A percentile compares a stretch with the other conserved stretches of the same genome.
Evolutionary conservation across 129 eudicot species (phyloP).

Genomic region (Centaurea solstitialis): DNA sequence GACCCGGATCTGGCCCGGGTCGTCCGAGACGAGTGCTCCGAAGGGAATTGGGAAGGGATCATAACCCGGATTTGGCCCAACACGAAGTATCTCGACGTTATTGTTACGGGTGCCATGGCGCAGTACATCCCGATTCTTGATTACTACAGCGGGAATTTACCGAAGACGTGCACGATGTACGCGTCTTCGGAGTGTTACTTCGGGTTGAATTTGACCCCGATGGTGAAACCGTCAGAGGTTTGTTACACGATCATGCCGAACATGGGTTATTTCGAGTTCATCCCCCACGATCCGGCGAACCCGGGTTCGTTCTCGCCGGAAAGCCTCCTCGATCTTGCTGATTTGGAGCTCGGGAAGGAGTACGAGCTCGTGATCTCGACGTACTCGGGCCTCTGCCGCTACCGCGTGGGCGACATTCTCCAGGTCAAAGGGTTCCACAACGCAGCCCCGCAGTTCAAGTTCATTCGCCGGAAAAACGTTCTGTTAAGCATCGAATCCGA

Average conservation of each 20-base stretch:
- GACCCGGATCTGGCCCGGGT: slow-evolving; percentile 49
- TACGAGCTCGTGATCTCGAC: slow-evolving; percentile 84
- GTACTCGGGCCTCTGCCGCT: slow-evolving; percentile 78
- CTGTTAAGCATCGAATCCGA: slow-evolving; percentile 77
- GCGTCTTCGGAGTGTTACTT: slow-evolving; percentile 88
- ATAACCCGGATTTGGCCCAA: slow-evolving; percentile 84
- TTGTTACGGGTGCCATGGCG: slow-evolving; percentile 90
- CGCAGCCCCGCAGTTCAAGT: slow-evolving; percentile 80
- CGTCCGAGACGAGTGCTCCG: slow-evolving; percentile 53
- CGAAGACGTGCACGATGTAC: slow-evolving; percentile 71
- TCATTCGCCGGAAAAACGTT: slow-evolving; percentile 70
- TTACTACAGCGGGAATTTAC: slow-evolving; percentile 67
- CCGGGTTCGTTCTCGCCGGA: slow-evolving; percentile 45
- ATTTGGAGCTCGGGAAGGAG: slow-evolving; percentile 78
- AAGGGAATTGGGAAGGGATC: slow-evolving; percentile 79
- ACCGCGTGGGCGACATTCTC: slow-evolving; percentile 85
- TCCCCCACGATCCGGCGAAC: slow-evolving; percentile 63
- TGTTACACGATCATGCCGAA: slow-evolving; percentile 87
- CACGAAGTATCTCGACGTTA: slow-evolving; percentile 76
- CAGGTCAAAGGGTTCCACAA: slow-evolving; percentile 74
- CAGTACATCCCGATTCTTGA: slow-evolving; percentile 82
- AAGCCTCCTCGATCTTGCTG: slow-evolving; percentile 62
- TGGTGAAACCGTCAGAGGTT: slow-evolving; percentile 76
- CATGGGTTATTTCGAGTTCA: slow-evolving; percentile 86
- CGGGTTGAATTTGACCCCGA: slow-evolving; percentile 73